phyloP scores from a whole-genome alignment of 148 eudicot species.

The Spergularia marina region DNA sequence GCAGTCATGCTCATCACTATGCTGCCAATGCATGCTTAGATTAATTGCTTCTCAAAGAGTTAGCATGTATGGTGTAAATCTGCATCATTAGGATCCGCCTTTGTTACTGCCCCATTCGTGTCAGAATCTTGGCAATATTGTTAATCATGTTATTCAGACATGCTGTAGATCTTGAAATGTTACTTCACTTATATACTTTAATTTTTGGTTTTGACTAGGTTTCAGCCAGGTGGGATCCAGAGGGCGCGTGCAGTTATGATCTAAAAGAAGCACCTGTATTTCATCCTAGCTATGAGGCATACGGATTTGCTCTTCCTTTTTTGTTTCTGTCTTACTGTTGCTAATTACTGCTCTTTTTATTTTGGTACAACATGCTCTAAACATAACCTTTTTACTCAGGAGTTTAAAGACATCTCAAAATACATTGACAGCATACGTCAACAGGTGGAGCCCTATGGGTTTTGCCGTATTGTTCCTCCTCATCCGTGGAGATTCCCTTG shows the following conservation, averaged over 20 bases:
- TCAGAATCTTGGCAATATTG: background rate
- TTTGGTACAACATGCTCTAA: conserved; percentile 2
- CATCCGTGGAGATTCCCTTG: conserved; percentile 67
- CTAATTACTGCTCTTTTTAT: conserved; percentile 4
- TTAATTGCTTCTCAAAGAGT: background rate
- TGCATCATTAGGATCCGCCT: background rate
- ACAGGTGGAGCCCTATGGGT: conserved; percentile 60
- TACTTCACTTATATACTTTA: background rate
- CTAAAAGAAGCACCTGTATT: conserved; percentile 72
- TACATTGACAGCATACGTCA: conserved; percentile 62
- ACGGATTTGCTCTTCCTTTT: conserved; percentile 12
- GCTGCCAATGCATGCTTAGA: background rate
- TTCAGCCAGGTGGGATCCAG: conserved; percentile 59
- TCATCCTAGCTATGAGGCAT: conserved; percentile 68
- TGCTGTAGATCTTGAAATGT: background rate
- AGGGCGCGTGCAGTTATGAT: conserved; percentile 35
- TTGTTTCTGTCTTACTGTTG: conserved; percentile 1
- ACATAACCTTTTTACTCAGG: conserved; percentile 35
- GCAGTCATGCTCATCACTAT: background rate
- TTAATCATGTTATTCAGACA: background rate
- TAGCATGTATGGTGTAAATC: background rate
- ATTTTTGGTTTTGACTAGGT: conserved; percentile 36
- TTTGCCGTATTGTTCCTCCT: conserved; percentile 85
- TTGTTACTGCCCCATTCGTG: conserved; percentile 1
- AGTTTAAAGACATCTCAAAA: conserved; percentile 57